Base-by-base conservation (phyloP, 306 rosid genomes). In the Styphnolobium japonicum region DNA sequence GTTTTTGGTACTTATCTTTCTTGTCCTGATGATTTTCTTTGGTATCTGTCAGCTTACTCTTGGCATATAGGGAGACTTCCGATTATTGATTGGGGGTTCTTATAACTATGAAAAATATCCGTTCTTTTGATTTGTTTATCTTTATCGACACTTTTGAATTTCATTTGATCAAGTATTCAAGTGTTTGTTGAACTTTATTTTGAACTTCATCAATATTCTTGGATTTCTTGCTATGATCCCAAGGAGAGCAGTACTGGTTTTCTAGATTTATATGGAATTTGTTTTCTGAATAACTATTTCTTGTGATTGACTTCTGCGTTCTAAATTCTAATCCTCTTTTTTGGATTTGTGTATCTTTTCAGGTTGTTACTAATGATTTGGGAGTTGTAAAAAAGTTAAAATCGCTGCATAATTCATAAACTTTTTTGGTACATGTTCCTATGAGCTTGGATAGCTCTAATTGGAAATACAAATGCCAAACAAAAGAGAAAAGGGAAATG, bases 341-440 rank as follows among this genome's bases (percentile, higher is more conserved):
- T n/a, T 14, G 42, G 18, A 10, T n/a, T n/a, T 81, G 67, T 62
- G 72, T 77, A 45, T 75, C 49, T 76, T 82, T 89, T 46, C 97
- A 96, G 99, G 94, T 91, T 78, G 67, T 96, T 62, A 86, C 91
- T 87, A 94, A 91, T 72, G 99, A 96, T 80, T 68, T 96, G 87
- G 98, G 91, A 60, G 92, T 91, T 58, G 80, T 95, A 66, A 93
- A 93, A 88, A 91, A 92, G 98, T 97, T 92, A 89, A 22, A 49
- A 5, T 62, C 81, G 61, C 71, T 73, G 25, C 27, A 5, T 29
- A 5, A 25, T 66, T 51, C 19, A 10, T 40, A 49, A 43, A 10
- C 56, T 82, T 58, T 34, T 64, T 37, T 49, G 71, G 33, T 25
- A 27, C 55, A 18, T 23, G 19, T 55, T 49, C 22, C 36, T 61